These are phyloP conservation scores for Neurospora sp. DNA, from an alignment of 495 filamentous ascomycete genomes.

Conservation along the genomic window DNA sequence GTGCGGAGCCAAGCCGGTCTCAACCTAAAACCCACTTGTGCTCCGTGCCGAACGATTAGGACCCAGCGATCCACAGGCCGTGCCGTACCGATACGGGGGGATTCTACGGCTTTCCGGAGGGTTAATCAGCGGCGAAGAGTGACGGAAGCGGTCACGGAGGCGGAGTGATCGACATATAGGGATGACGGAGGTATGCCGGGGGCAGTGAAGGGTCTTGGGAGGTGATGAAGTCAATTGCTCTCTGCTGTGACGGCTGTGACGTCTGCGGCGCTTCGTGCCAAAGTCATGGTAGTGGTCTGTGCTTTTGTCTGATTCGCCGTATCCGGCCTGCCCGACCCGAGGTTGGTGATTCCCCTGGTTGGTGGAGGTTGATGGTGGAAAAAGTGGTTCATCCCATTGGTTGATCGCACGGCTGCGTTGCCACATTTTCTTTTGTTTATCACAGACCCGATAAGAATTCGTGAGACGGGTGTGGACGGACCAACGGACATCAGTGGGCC, in stretches of 20 bases:
- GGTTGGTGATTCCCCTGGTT: background rate
- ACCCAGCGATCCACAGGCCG: background rate
- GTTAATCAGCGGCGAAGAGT: background rate
- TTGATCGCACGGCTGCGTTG: background rate
- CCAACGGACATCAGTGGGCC: background rate
- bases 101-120: background rate
- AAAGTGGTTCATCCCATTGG: background rate
- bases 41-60: background rate
- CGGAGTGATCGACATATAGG: background rate
- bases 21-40: background rate
- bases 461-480: background rate
- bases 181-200: background rate
- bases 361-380: background rate
- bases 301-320: background rate
- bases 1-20: background rate
- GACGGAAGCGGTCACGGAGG: background rate
- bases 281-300: background rate
- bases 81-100: background rate
- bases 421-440: background rate
- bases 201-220: background rate
- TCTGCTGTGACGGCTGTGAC: background rate
- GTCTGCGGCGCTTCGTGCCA: background rate
- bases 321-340: background rate
- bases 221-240: background rate
- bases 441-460: background rate